Conservation (phyloP, 257 asterid species). For the Craterostigma plantagineum region DNA sequence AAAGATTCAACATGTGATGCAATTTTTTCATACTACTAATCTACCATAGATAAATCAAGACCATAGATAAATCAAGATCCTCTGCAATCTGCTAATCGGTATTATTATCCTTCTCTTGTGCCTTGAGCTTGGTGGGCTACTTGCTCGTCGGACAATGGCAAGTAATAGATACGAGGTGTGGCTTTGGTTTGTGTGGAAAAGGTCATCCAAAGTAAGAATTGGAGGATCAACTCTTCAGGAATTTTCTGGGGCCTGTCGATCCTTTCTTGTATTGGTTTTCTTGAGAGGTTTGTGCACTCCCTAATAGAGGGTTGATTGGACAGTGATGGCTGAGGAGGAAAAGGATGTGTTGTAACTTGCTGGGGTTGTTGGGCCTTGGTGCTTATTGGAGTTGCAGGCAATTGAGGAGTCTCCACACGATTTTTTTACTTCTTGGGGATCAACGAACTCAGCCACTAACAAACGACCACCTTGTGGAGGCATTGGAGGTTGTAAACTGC, state of each 20-base stretch:
- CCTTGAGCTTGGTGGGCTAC: constrained; percentile 49
- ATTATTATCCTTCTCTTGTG: constrained; percentile 40
- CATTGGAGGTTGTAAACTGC: constrained; percentile 86
- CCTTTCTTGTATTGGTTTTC: constrained; percentile 34
- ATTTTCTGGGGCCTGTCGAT: constrained; percentile 69
- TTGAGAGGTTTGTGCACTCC: constrained; percentile 22
- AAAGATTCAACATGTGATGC: background rate
- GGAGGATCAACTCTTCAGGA: constrained; percentile 61
- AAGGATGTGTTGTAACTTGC: constrained; percentile 31
- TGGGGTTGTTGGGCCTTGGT: too few relatives aligned
- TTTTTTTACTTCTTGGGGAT: constrained; percentile 65
- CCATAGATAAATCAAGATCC: too few relatives aligned
- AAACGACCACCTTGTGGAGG: constrained; percentile 75
- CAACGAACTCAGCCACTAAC: constrained; percentile 64
- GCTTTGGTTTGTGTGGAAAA: constrained; percentile 70
- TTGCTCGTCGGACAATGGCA: constrained; percentile 65
- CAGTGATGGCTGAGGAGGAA: constrained; percentile 33
- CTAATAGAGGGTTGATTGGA: constrained; percentile 24
- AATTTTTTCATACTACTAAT: background rate
- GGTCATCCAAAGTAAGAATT: constrained; percentile 68
- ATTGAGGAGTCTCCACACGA: constrained; percentile 31
- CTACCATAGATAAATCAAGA: too few relatives aligned
- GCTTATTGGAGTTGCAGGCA: constrained; percentile 22
- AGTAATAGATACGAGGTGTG: constrained; percentile 64
- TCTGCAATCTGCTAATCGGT: too few relatives aligned